Conservation (phyloP, 495 filamentous ascomycete genomes). For the Haplographium delicatum region DNA sequence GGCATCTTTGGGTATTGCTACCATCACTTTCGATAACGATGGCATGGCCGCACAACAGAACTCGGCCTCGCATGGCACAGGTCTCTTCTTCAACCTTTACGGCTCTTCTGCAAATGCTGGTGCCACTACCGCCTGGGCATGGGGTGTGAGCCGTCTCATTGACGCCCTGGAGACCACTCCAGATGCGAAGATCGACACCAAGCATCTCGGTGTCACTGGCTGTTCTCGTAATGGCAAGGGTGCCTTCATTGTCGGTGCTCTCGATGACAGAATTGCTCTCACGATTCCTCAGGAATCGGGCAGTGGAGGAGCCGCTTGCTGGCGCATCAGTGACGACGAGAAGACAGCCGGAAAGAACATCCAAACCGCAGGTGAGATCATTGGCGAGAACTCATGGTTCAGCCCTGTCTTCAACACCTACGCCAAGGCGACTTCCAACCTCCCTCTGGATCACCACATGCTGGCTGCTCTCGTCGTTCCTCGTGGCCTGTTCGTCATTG, state of each 20-base stretch:
- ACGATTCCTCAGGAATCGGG: constrained; percentile 50
- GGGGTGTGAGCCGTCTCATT: constrained; percentile 47
- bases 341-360: constrained; percentile 41
- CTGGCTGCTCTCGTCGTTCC: constrained; percentile 42
- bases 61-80: constrained; percentile 35
- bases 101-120: constrained; percentile 41
- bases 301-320: constrained; percentile 45
- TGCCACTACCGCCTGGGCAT: constrained; percentile 47
- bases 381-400: constrained; percentile 50
- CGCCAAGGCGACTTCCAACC: constrained; percentile 31
- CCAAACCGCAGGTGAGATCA: constrained; percentile 44
- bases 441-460: constrained; percentile 48
- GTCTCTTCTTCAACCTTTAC: constrained; percentile 46
- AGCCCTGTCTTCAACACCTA: constrained; percentile 36
- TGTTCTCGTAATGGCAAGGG: constrained; percentile 53
- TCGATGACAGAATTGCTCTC: constrained; percentile 45
- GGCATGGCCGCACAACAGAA: constrained; percentile 38
- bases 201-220: constrained; percentile 43
- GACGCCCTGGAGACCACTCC: constrained; percentile 43
- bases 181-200: constrained; percentile 40
- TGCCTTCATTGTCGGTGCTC: constrained; percentile 44
- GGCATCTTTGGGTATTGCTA: constrained; percentile 37
- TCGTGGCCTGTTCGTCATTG: constrained; percentile 41
- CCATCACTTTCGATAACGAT: constrained; percentile 45
- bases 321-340: constrained; percentile 41